Base-by-base conservation (phyloP, 768 basidiomycete species). In the Tubosaeta brunneosetosa region DNA sequence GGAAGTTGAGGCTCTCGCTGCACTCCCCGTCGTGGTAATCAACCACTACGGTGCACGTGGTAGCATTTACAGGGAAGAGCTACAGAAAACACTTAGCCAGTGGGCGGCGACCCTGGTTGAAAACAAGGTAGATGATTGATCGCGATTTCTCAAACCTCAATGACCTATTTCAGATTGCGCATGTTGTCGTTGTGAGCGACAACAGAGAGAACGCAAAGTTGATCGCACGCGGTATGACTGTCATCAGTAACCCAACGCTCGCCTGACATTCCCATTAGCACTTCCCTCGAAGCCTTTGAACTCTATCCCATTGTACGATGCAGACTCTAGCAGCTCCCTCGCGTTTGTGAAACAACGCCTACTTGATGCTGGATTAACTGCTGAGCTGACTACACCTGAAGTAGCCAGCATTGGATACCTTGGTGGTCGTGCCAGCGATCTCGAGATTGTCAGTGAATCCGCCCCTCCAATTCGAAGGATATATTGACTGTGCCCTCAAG, bases 121-220 rank as follows among this genome's bases (percentile, higher is more conserved):
- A 64, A 89, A 84, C 57, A 80, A 86, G 74, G 91, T 90, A 51
- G 41, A 72, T 56, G 7, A 22, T 31, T 1, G 4, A 25, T 27
- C 32, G 25, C 19, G 6, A 48, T 31, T 44, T 6, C 16, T 13
- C 26, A 31, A 50, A 22, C 41, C 47, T 52, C 37, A n/a, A 40
- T 26, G 40, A 49, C 3, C 7, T 8, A n/a, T 19, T 38, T 22
- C 55, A 93, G 90, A 74, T 91, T 51, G 95, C 95, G 0, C 94
- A 98, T 68, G 92, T 97, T 43, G 75, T 99, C 44, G 83, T 98
- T 32, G 73, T 94, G 41, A 91, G 91, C 60, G 91, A 98, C 65
- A 93, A 92, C 59, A 81, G 88, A 26, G 92, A 93, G 61, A 88
- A 94, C 52, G 76, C 83, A 1, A 97, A 92, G 65, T 75, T 80